Conservation (phyloP, 1,139 yeast genomes). For the Scheffersomyces insectosa region DNA sequence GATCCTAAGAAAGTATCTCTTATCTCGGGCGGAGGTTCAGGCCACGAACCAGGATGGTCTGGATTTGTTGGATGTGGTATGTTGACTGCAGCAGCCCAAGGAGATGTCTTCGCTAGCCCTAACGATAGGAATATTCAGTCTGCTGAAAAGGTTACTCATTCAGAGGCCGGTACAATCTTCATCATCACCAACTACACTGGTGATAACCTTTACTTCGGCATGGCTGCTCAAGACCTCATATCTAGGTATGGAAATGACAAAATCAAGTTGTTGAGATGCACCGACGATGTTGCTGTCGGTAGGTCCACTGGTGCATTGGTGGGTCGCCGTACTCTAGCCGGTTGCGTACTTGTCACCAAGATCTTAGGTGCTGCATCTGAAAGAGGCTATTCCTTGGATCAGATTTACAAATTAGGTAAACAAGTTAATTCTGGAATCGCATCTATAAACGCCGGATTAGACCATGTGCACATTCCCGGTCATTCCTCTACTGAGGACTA, state of each 20-base stretch:
- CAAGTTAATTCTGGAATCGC: slow-evolving; percentile 37
- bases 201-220: slow-evolving; percentile 34
- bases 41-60: slow-evolving; percentile 50
- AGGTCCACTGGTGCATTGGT: slow-evolving; percentile 43
- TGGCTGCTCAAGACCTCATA: slow-evolving; percentile 34
- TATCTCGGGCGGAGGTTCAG: slow-evolving; percentile 48
- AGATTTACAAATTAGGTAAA: slow-evolving; percentile 37
- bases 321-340: slow-evolving; percentile 53
- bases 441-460: slow-evolving; percentile 53
- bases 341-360: slow-evolving; percentile 44
- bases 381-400: slow-evolving; percentile 28
- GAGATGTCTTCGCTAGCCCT: slow-evolving; percentile 49
- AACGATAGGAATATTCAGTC: slow-evolving; percentile 41
- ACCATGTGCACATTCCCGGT: slow-evolving; percentile 54
- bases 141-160: slow-evolving; percentile 29
- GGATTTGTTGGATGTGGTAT: slow-evolving; percentile 48
- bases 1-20: slow-evolving; percentile 29
- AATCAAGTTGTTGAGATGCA: slow-evolving; percentile 23
- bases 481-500: slow-evolving; percentile 28
- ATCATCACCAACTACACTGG: slow-evolving; percentile 34
- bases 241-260: slow-evolving; percentile 22
- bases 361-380: slow-evolving; percentile 49
- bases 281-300: slow-evolving; percentile 52
- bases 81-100: slow-evolving; percentile 48
- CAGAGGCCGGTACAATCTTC: slow-evolving; percentile 23